Percentiles rank a stretch among this genome's conserved stretches.
Conservation (phyloP, 2,329 filamentous ascomycete species). For the Sporothrix curviconia region DNA sequence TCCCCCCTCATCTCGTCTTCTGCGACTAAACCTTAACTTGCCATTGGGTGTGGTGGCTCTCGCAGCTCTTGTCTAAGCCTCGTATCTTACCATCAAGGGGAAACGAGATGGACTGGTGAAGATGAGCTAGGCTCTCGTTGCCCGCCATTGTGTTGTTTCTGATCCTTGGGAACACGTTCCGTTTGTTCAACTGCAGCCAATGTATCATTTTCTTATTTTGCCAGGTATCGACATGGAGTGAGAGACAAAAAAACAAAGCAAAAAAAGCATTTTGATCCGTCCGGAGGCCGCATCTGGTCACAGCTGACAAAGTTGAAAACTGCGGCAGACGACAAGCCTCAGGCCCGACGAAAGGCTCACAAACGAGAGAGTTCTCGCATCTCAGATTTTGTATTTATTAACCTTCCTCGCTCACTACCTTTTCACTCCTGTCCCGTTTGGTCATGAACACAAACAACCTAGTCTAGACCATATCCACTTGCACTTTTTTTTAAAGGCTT, state of each 20-base stretch:
- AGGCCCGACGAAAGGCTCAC: too few relatives aligned
- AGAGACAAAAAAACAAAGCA: neutral
- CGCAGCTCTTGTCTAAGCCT: constrained; percentile 3
- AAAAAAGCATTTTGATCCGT: neutral
- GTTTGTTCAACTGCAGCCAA: neutral
- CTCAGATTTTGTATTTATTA: neutral
- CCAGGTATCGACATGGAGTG: too few relatives aligned
- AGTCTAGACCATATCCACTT: neutral
- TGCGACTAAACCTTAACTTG: neutral
- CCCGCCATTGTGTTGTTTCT: neutral
- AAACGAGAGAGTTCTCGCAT: too few relatives aligned
- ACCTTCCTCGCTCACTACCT: neutral
- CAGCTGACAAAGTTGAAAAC: neutral
- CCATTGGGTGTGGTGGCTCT: neutral
- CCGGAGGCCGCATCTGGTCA: neutral
- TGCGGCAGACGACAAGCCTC: too few relatives aligned
- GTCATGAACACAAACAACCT: neutral
- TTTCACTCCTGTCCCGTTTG: neutral
- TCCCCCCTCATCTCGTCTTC: neutral
- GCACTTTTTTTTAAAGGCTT: neutral
- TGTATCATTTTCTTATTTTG: neutral
- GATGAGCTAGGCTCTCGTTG: neutral
- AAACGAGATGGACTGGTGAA: neutral
- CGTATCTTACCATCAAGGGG: neutral
- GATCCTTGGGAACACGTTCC: neutral